Evolutionary conservation across 768 basidiomycete species (phyloP), one percentile per base, ranked within the genome.

Genomic region (Lepiota brunneoincarnata): DNA sequence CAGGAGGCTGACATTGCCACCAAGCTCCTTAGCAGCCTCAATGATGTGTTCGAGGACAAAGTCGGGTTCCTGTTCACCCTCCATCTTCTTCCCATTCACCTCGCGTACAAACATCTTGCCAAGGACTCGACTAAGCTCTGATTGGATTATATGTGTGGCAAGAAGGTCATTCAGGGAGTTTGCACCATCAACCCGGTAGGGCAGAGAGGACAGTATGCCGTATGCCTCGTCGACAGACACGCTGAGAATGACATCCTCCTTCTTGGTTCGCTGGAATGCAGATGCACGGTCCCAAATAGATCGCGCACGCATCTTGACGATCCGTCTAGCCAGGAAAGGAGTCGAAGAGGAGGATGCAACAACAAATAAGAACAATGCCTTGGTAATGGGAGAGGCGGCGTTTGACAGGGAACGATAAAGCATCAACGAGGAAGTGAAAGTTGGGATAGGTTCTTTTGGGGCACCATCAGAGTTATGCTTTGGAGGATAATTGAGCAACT

Each of bases 21-120:
- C 86, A 5, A 91, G 76, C 50, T 83, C 81, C 42, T 74, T 75
- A 18, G 86, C 84, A 21, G 81, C 81, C 6, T 79, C 78, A 36
- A 89, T 65, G 0, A 83, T 83, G 28, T 67, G 70, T 49, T 69
- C 65, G 65, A 77, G 74, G 58, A 76, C 76, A 14, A 73, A 69
- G 24, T 72, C 66, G 26, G 66, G 60, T 45, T 66, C 45, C 35
- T 64, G 61, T n/a, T 57, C 53, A 20, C 68, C 72, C 43, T 61
- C 64, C 60, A 72, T 69, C 31, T 70, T 69, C 20, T 72, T 66
- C 26, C 62, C 61, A 52, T 76, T 75, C 14, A 64, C 62, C 5
- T 64, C 62, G 4, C 17, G 18, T 26, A 86, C 75, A 64, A 91
- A 91, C 46, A 86, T 63, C 20, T 61, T 59, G 3, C 77, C 77